phyloP scores from a whole-genome alignment of 176 grass and related monocot species.

The Urochloa ruziziensis region DNA sequence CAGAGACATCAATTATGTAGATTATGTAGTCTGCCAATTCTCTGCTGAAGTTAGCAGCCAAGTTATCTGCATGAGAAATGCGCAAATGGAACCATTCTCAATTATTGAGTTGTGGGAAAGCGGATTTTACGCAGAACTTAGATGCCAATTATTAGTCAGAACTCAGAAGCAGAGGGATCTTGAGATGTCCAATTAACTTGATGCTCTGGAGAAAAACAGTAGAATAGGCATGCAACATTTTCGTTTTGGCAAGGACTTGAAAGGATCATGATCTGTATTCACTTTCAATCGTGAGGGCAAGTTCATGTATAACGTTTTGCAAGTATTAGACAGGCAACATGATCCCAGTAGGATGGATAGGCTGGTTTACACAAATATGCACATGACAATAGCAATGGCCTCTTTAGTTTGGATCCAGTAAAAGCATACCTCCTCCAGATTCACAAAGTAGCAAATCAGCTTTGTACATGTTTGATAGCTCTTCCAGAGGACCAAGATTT shows the following conservation, averaged over 20 bases:
- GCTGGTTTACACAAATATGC: neutral
- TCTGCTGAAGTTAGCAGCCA: slow-evolving; percentile 97
- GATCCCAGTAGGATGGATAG: neutral
- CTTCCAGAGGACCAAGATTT: slow-evolving; percentile 91
- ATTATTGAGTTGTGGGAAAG: neutral
- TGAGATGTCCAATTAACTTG: neutral
- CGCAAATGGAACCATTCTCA: neutral
- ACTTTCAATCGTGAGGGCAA: neutral
- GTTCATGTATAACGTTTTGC: no score
- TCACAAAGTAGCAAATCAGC: slow-evolving; percentile 95
- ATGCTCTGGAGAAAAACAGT: neutral
- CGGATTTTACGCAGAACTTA: neutral
- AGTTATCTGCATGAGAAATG: slow-evolving; percentile 74
- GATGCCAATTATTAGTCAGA: neutral
- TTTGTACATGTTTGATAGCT: slow-evolving; percentile 82
- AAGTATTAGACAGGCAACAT: neutral
- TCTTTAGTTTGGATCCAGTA: neutral
- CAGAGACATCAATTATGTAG: slow-evolving; percentile 98
- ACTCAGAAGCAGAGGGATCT: neutral
- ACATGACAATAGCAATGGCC: neutral
- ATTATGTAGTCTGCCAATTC: slow-evolving; percentile 98
- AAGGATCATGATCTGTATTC: neutral
- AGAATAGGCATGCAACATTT: neutral
- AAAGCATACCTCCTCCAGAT: slow-evolving; percentile 93
- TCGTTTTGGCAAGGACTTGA: no score